Base-by-base conservation (phyloP, 805 yeast genomes). In the Metschnikowia proteae region DNA sequence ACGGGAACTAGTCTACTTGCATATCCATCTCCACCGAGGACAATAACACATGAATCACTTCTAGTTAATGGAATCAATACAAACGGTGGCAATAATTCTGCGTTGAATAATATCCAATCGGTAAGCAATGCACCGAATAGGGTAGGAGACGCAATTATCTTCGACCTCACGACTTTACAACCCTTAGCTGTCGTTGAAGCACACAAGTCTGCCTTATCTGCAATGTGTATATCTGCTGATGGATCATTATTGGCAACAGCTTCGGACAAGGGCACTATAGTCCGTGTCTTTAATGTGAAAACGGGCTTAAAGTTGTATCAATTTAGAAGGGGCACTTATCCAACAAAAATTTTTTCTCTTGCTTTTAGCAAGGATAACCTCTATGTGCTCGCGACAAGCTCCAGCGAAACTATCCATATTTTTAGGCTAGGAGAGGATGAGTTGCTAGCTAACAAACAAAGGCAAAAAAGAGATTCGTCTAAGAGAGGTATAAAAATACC, bases 331-430 rank as follows among this genome's bases (percentile, higher is more conserved):
- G 96, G 96, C 0, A 82, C 92, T 1, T 91, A 91, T 62, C 87
- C 88, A 3, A 87, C 97, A 2, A 78, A 74, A 53, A 87, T 94
- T 13, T 82, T 81, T 58, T 84, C 95, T 8, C 72, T 94, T 54
- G 75, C 81, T 33, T 94, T 94, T 67, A 85, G 88, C 53, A 70
- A 74, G 26, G 86, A 86, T 53, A 83, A 86, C 51, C 74, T 75
- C 11, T 79, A 85, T 53, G 71, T 94, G 29, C 80, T 88, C n/a
- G 96, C 92, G 26, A 81, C 92, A 8, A 85, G 95, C 27, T 82
- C 95, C 2, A 88, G 95, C 22, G 95, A 88, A 38, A 94, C 99
- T 0, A 91, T 94, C 23, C 99, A 94, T 65, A 82, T 94, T 34
- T 94, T 92, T 74, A 78, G 90, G 49, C 66, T 91, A 46, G 86